Evolutionary conservation across 306 rosid genomes (phyloP).

Genomic region (Astragalus glycyphyllos): DNA sequence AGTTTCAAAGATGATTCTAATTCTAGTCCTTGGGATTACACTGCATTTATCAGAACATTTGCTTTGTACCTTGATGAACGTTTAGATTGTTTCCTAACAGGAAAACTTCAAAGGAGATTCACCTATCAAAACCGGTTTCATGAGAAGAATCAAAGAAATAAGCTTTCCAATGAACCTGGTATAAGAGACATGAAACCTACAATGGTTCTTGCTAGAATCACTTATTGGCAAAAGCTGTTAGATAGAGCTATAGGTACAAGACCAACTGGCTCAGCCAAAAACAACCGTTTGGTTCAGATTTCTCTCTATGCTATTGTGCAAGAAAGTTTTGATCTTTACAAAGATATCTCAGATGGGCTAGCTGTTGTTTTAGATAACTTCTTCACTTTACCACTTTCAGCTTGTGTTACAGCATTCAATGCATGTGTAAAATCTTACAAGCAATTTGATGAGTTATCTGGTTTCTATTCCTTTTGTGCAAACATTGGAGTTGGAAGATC

Average conservation of each 20-base stretch:
- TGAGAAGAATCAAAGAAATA: conserved; percentile 17
- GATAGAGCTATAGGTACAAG: conserved; percentile 72
- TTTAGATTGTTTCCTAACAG: conserved; percentile 74
- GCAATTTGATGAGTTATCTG: conserved; percentile 73
- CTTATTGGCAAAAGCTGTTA: conserved; percentile 71
- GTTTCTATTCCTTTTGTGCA: conserved; percentile 62
- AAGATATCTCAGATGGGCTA: conserved; percentile 73
- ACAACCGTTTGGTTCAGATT: conserved; percentile 55
- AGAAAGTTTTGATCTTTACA: conserved; percentile 77
- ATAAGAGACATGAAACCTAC: conserved; percentile 71
- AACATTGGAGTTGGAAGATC: conserved; percentile 77
- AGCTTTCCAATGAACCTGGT: conserved; percentile 44
- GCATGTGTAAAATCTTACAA: conserved; percentile 74
- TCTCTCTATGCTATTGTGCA: conserved; percentile 74
- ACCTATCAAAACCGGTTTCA: conserved; percentile 12
- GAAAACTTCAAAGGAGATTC: conserved; percentile 73
- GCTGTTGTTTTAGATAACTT: conserved; percentile 77
- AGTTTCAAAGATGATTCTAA: conserved; percentile 74
- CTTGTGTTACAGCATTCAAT: conserved; percentile 67
- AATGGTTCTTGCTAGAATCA: conserved; percentile 61
- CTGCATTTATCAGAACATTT: conserved; percentile 69
- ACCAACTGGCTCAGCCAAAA: conserved; percentile 69
- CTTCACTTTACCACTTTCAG: conserved; percentile 60
- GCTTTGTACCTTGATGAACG: conserved; percentile 88
- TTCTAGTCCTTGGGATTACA: conserved; percentile 81